Percentiles rank a stretch among this genome's conserved stretches.
Conservation (phyloP, 495 filamentous ascomycete species). For the Penicillium soppii region DNA sequence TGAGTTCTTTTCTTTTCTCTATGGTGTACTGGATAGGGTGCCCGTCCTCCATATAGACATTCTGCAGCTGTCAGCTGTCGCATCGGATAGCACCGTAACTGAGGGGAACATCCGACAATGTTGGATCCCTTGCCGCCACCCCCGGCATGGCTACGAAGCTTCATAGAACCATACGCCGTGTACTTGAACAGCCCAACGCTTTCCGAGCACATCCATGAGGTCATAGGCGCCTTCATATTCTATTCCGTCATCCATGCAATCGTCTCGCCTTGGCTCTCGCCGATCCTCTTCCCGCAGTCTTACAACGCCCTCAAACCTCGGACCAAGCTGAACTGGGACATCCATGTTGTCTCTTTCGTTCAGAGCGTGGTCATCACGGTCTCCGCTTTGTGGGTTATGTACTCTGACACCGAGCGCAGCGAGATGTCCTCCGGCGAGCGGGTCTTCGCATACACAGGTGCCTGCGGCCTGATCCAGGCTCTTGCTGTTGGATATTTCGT, state of each 20-base stretch:
- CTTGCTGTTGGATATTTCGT: constrained; percentile 93
- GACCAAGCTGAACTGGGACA: constrained; percentile 90
- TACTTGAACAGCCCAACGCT: constrained; percentile 65
- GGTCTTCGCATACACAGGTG: constrained; percentile 88
- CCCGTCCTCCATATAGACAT: constrained; percentile 10
- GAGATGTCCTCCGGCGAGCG: constrained; percentile 71
- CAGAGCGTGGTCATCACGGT: constrained; percentile 79
- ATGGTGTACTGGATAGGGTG: constrained; percentile 14
- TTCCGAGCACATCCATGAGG: constrained; percentile 85
- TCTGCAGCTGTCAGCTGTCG: constrained; percentile 17
- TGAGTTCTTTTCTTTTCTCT: neutral
- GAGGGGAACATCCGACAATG: constrained; percentile 34
- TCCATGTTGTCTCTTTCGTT: constrained; percentile 90
- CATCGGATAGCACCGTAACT: constrained; percentile 17
- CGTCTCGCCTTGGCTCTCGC: constrained; percentile 74
- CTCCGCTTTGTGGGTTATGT: constrained; percentile 82
- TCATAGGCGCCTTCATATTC: constrained; percentile 67
- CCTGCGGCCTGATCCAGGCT: constrained; percentile 76
- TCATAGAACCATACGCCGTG: constrained; percentile 44
- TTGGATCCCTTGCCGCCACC: constrained; percentile 50
- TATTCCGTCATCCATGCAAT: constrained; percentile 75
- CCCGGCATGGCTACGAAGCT: constrained; percentile 40
- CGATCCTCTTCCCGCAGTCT: constrained; percentile 62
- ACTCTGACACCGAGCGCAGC: constrained; percentile 69
- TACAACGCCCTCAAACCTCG: constrained; percentile 66